Base-by-base conservation (phyloP, 2,329 filamentous ascomycete genomes). In the Aurifilum marmelostoma region DNA sequence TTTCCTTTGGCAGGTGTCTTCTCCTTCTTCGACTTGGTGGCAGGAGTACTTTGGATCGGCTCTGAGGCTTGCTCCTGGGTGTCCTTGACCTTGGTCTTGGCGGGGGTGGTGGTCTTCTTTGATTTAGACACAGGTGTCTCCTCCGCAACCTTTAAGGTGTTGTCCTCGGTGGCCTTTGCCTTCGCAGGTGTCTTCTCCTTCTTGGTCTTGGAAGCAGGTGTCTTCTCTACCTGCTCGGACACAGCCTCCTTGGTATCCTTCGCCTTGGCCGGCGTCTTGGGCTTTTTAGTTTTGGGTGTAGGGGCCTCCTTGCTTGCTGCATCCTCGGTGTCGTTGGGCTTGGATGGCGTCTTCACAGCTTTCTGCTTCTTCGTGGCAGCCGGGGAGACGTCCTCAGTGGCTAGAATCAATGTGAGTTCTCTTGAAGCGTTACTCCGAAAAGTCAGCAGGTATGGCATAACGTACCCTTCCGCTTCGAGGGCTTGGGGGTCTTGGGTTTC, bases 401-500 rank as follows among this genome's bases (percentile, higher is more conserved):
- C 69, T 71, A 21, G 37, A 14, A 47, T 21, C 21, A 6, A 61
- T 47, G 50, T 69, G 5, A 66, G 67, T 56, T 41, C 14, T 27
- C 24, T 24, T 29, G 14, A 2, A 8, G 14, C 12, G 18, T 29
- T 29, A 18, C 52, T n/a, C 27, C 8, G 24, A 16, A n/a, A 18
- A 16, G 3, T n/a, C 24, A 8, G 34, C 39, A n/a, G 12, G 47
- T 3, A 21, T n/a, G 21, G 4, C 14, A 12, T 47, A 18, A n/a
- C 69, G 67, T 50, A 71, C 69, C 69, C 67, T 71, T 71, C 18
- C 69, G 67, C 67, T 71, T 71, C 8, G 69, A 64, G 43, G 67
- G 50, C 37, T 68, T 69, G 52, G 67, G 67, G 7, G 67, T 71
- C 67, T 70, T 70, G 9, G 66, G 41, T 43, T 71, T 71, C 34